These are phyloP conservation scores for Rhizopus stolonifer DNA, from an alignment of 371 early-diverging fungal species.

Conservation along the genomic window DNA sequence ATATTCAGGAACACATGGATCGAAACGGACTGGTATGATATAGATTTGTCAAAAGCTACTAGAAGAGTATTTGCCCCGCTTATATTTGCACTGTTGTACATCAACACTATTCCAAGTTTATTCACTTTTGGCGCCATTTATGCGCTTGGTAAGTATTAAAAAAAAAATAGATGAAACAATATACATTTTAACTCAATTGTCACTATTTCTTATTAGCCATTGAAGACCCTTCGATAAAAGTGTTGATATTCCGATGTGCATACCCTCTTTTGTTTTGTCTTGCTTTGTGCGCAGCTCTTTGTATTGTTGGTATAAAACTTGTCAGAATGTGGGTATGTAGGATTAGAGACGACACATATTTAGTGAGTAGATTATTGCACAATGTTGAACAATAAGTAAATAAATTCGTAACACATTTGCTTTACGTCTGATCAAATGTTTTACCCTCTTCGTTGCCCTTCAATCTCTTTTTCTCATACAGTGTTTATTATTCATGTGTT, in stretches of 20 bases:
- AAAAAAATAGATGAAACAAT: not conserved
- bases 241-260: conserved; percentile 31
- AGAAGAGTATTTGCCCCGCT: not conserved
- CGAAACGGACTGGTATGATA: conserved; percentile 10
- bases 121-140: not conserved
- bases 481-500: too few species aligned
- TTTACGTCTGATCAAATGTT: too few species aligned
- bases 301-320: conserved; percentile 7
- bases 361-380: conserved; percentile 60
- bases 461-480: too few species aligned
- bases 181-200: not conserved
- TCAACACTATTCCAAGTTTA: conserved; percentile 7
- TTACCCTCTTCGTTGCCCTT: too few species aligned
- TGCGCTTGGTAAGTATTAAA: conserved; percentile 20
- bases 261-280: conserved; percentile 30
- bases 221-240: conserved; percentile 21
- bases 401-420: not conserved
- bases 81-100: not conserved
- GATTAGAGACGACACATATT: conserved; percentile 59
- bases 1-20: conserved; percentile 1
- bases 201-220: conserved; percentile 15
- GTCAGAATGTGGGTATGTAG: conserved; percentile 41
- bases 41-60: not conserved
- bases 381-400: conserved; percentile 24
- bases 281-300: not conserved